Percentiles rank a stretch among this genome's conserved stretches.
Evolutionary conservation across 441 rosid species (phyloP).

Genomic region (Gossypium laxum): DNA sequence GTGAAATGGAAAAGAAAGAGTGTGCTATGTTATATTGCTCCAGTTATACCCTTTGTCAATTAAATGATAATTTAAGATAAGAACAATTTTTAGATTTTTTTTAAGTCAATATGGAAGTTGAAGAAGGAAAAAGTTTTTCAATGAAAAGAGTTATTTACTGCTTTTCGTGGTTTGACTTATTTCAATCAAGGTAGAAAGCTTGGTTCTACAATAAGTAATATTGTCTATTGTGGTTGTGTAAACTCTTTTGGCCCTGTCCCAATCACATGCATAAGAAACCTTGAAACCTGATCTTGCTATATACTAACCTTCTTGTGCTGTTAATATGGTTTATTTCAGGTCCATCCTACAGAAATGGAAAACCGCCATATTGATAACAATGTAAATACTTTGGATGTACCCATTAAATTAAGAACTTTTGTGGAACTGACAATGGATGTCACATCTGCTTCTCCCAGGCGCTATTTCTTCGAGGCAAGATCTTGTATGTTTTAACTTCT

Average conservation of each 20-base stretch:
- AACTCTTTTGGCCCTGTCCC: background rate
- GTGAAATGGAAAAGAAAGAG: background rate
- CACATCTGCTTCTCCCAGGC: conserved; percentile 87
- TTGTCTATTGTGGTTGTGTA: background rate
- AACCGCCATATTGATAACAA: conserved; percentile 19
- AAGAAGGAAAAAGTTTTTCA: background rate
- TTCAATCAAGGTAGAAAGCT: background rate
- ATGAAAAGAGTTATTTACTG: background rate
- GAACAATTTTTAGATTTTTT: background rate
- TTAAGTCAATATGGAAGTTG: background rate
- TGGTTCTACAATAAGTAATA: background rate
- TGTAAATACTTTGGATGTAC: conserved; percentile 24
- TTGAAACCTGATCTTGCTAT: background rate
- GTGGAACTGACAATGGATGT: conserved; percentile 85
- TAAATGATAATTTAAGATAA: background rate
- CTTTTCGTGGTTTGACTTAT: background rate
- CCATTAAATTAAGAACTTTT: conserved; percentile 55
- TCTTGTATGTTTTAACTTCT: conserved; percentile 25
- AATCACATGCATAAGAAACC: background rate
- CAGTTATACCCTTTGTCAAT: background rate
- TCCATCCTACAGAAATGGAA: conserved; percentile 38
- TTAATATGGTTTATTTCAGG: conserved; percentile 34
- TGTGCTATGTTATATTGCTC: background rate
- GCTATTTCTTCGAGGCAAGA: conserved; percentile 90
- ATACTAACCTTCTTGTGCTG: background rate